Conservation (phyloP, 2,329 filamentous ascomycete genomes). For the Phaeosphaeria sp. region DNA sequence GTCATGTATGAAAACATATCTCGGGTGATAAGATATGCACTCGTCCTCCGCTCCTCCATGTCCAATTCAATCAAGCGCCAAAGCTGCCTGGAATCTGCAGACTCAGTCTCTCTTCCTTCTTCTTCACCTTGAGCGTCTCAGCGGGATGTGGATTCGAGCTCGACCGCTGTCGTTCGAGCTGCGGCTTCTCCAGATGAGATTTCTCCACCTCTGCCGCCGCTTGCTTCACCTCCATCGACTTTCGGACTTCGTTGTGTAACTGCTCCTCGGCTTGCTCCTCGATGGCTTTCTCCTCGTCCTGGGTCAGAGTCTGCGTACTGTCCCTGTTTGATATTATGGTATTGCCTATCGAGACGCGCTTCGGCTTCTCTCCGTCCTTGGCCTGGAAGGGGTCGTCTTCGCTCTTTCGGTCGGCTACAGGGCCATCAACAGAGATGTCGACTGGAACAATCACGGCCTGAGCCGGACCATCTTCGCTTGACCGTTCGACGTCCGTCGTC, state of each 20-base stretch:
- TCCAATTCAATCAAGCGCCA: neutral
- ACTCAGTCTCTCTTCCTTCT: conserved; percentile 44
- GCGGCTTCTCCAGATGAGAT: conserved; percentile 10
- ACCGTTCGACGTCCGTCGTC: conserved; percentile 23
- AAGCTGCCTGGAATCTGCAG: conserved; percentile 40
- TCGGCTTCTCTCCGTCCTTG: conserved; percentile 30
- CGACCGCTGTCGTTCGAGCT: conserved; percentile 30
- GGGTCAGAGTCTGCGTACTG: conserved; percentile 7
- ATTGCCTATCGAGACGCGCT: conserved; percentile 48
- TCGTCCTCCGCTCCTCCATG: neutral
- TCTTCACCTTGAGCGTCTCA: conserved; percentile 19
- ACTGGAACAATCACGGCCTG: conserved; percentile 29
- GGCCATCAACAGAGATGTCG: conserved; percentile 20
- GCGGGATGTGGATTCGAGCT: conserved; percentile 30
- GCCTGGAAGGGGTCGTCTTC: conserved; percentile 45
- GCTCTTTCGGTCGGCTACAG: conserved; percentile 24
- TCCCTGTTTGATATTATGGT: conserved; percentile 32
- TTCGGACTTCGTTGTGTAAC: conserved; percentile 40
- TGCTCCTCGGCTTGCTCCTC: conserved; percentile 46
- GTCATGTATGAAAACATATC: too few species aligned
- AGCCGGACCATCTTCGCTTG: conserved; percentile 42
- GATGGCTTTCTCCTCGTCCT: conserved; percentile 43
- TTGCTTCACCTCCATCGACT: conserved; percentile 25
- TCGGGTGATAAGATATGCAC: neutral
- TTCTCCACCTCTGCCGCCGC: neutral